A percentile compares a stretch with the other conserved stretches of the same genome.
These are phyloP conservation scores for Atractiella rhizophila DNA, from an alignment of 768 basidiomycete species.

Conservation along the genomic window DNA sequence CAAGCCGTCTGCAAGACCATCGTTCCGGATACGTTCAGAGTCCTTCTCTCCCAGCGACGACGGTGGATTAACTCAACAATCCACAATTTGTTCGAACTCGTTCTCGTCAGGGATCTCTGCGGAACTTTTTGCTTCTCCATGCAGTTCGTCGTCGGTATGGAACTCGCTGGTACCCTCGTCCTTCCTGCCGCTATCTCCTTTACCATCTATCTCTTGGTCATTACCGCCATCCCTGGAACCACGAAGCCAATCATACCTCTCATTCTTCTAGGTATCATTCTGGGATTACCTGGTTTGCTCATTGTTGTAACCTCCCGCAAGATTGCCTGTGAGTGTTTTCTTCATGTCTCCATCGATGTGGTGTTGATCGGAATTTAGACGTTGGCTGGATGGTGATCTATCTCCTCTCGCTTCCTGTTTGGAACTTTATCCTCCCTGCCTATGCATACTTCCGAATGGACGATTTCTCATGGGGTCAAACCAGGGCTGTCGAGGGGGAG, in stretches of 20 bases:
- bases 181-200: conserved; percentile 92
- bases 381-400: conserved; percentile 47
- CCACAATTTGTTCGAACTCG: conserved; percentile 83
- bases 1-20: conserved; percentile 98
- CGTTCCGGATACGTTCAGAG: conserved; percentile 83
- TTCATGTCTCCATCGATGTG: not conserved
- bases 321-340: conserved; percentile 68
- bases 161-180: conserved; percentile 82
- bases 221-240: conserved; percentile 56
- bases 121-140: conserved; percentile 99
- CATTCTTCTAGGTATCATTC: conserved; percentile 69
- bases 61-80: conserved; percentile 99
- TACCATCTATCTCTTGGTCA: conserved; percentile 57
- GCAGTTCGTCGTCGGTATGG: conserved; percentile 99
- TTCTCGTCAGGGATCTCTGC: conserved; percentile 89
- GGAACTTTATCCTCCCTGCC: conserved; percentile 85
- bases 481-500: conserved; percentile 52
- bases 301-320: conserved; percentile 92
- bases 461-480: conserved; percentile 92
- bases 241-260: conserved; percentile 56
- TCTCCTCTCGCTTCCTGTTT: conserved; percentile 70
- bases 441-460: conserved; percentile 67
- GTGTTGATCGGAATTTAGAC: not conserved
- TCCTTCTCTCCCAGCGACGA: conserved; percentile 81
- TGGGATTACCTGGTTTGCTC: conserved; percentile 81